Conservation (phyloP, 306 rosid genomes). For the Corylus heterophylla region DNA sequence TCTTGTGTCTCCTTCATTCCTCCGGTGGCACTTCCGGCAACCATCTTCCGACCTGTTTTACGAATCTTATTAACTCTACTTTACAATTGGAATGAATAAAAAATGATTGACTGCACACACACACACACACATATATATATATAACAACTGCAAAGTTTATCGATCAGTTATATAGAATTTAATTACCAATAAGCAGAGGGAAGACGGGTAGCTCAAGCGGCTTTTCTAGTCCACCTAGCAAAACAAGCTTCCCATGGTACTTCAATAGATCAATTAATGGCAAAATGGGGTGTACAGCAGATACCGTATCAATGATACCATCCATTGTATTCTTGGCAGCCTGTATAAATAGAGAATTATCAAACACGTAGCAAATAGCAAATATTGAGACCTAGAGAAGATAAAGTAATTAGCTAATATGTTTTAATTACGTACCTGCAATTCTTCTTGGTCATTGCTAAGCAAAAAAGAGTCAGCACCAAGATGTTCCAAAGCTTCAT, state of each 20-base stretch:
- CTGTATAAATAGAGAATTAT: conserved; percentile 1
- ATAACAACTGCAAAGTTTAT: neutral
- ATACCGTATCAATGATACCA: conserved; percentile 41
- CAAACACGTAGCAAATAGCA: no score
- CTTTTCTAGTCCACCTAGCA: conserved; percentile 40
- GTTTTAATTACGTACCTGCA: conserved; percentile 12
- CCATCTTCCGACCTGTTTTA: neutral
- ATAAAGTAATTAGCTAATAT: no score
- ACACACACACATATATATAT: neutral
- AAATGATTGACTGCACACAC: neutral
- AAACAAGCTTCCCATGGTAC: conserved; percentile 36
- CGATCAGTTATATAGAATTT: neutral
- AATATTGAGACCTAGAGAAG: no score
- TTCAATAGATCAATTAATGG: conserved; percentile 22
- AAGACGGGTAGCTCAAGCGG: conserved; percentile 33
- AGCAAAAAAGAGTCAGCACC: conserved; percentile 34
- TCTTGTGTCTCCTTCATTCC: neutral
- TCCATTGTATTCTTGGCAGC: conserved; percentile 39
- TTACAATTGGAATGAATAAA: neutral
- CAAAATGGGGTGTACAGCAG: neutral
- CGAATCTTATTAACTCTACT: neutral
- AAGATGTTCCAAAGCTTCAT: conserved; percentile 27
- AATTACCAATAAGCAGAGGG: conserved; percentile 35
- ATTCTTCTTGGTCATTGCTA: conserved; percentile 16
- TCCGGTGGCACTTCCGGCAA: neutral